These are phyloP conservation scores for Arabidopsis hybrid DNA, from an alignment of 441 rosid species.

Conservation along the genomic window DNA sequence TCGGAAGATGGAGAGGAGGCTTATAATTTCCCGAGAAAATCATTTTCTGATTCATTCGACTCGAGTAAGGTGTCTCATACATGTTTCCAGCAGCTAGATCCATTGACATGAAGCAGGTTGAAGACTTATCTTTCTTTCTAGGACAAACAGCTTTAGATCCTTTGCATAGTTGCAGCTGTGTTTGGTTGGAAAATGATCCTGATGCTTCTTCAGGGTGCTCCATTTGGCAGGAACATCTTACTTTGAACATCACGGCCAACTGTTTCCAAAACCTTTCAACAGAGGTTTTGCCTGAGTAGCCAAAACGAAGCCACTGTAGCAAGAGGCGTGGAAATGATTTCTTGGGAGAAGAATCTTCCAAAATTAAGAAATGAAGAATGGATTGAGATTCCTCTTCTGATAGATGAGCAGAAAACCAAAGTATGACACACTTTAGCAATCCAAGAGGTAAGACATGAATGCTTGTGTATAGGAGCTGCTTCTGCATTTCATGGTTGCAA, in stretches of 20 bases:
- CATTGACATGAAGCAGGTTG: constrained; percentile 39
- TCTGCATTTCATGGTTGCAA: constrained; percentile 64
- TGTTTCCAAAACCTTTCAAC: constrained; percentile 58
- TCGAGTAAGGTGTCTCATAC: constrained; percentile 53
- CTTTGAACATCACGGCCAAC: constrained; percentile 57
- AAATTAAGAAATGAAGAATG: constrained; percentile 56
- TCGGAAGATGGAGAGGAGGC: constrained; percentile 42
- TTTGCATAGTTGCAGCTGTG: constrained; percentile 25
- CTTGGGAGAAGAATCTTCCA: constrained; percentile 45
- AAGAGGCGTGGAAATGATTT: constrained; percentile 61
- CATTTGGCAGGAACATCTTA: constrained; percentile 50
- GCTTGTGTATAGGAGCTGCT: constrained; percentile 64
- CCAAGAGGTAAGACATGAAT: constrained; percentile 79
- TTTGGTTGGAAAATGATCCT: constrained; percentile 42
- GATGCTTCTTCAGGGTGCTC: constrained; percentile 50
- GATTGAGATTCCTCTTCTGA: constrained; percentile 64
- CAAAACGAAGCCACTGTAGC: constrained; percentile 65
- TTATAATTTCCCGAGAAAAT: constrained; percentile 50
- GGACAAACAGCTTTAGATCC: constrained; percentile 32
- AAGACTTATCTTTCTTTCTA: constrained; percentile 43
- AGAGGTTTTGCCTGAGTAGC: constrained; percentile 66
- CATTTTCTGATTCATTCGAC: constrained; percentile 57
- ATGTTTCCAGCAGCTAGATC: too few species aligned
- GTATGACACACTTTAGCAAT: constrained; percentile 66
- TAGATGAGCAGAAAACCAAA: constrained; percentile 75